Evolutionary conservation across 1,139 yeast genomes (phyloP), one percentile per base, ranked within the genome.

Genomic region (Kodamaea ohmeri): DNA sequence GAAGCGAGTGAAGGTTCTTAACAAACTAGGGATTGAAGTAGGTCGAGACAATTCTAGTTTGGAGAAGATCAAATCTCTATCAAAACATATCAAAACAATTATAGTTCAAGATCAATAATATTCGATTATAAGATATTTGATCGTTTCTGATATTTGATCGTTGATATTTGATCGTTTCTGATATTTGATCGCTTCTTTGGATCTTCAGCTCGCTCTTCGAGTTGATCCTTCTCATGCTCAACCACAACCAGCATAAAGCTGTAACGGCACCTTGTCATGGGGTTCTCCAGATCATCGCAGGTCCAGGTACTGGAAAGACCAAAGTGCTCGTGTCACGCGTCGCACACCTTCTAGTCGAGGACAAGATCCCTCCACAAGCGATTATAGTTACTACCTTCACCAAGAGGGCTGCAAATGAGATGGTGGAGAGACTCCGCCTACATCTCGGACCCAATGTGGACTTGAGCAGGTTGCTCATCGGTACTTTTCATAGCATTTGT

Each of bases 251-350:
- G 56, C 49, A 48, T 7, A 48, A 58, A 37, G 95, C 95, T 0
- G 92, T 82, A 1, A 65, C 73, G 1, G 68, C 80, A 3, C 75
- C 83, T 0, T 51, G 65, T 2, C 52, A 61, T 15, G 77, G 79
- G 1, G 71, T 74, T 19, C 63, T 88, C 28, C 95, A 87, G 55
- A 79, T 90, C 20, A 71, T 89, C 24, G 97, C 97, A 0, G 97
- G 97, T 0, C 97, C 97, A 0, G 97, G 97, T 2, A 84, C 80
- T 0, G 90, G 90, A 4, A 85, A 89, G 57, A 89, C 97, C 3
- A 85, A 81, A 52, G 90, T 90, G 2, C 63, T 90, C 32, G 80
- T 87, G 0, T 71, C 89, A 1, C 67, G 96, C 33, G 94, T 88
- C 6, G 94, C 94, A 0, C 76, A 80, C 53, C 64, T 89, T 25